A percentile compares a stretch with the other conserved stretches of the same genome.
Conservation (phyloP, 2,329 filamentous ascomycete genomes). For the Stagonosporopsis vannaccii region DNA sequence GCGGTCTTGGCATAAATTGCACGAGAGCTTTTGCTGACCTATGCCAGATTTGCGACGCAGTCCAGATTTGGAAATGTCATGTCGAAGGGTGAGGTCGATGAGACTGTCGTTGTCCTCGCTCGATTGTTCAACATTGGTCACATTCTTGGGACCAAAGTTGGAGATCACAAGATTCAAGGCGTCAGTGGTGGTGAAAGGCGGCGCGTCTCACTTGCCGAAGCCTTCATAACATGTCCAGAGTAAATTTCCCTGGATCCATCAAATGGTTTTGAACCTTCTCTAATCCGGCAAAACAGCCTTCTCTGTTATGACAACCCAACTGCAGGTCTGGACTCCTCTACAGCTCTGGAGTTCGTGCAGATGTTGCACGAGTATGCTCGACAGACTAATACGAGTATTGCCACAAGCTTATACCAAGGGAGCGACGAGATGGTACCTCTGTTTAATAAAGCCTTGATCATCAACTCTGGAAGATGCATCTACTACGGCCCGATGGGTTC, state of each 20-base stretch:
- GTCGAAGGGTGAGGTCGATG: conserved; percentile 1
- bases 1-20: neutral
- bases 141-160: conserved; percentile 70
- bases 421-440: conserved; percentile 57
- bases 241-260: neutral
- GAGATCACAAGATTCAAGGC: conserved; percentile 70
- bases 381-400: conserved; percentile 57
- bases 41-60: conserved; percentile 5
- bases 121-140: conserved; percentile 51
- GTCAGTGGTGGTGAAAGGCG: conserved; percentile 74
- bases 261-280: neutral
- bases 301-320: conserved; percentile 58
- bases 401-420: conserved; percentile 65
- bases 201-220: conserved; percentile 72
- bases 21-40: neutral
- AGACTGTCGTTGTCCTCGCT: conserved; percentile 4
- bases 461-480: conserved; percentile 77
- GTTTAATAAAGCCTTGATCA: conserved; percentile 74
- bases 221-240: conserved; percentile 58
- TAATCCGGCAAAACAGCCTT: conserved; percentile 55
- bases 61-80: conserved; percentile 8
- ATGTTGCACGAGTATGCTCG: conserved; percentile 59
- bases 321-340: conserved; percentile 46
- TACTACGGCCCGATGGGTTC: conserved; percentile 69
- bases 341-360: conserved; percentile 62